Evolutionary conservation across 768 basidiomycete genomes (phyloP).

Genomic region (Leccinum imitatum): DNA sequence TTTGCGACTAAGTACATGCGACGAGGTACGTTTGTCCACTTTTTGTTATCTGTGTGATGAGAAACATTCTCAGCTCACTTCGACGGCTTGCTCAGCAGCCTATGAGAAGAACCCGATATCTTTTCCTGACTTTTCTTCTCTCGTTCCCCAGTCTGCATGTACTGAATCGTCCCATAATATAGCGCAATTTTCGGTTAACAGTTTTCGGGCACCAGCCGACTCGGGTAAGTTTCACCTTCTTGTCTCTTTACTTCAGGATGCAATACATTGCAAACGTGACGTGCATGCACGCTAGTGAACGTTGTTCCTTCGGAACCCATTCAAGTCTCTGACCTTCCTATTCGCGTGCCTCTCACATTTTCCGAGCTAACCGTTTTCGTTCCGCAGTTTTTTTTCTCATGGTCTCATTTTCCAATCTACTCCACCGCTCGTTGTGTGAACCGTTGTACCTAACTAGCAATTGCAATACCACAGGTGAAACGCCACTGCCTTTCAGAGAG

Average conservation of each 20-base stretch:
- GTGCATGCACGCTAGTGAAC: constrained; percentile 57
- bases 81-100: constrained; percentile 46
- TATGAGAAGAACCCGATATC: constrained; percentile 53
- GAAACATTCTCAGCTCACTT: constrained; percentile 60
- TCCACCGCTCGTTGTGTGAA: constrained; percentile 5
- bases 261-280: constrained; percentile 50
- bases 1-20: not conserved
- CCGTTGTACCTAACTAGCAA: constrained; percentile 18
- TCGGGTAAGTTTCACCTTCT: constrained; percentile 16
- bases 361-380: constrained; percentile 18
- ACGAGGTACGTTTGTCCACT: constrained; percentile 6
- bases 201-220: not conserved
- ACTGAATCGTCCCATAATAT: constrained; percentile 4
- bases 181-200: not conserved
- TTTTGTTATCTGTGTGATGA: constrained; percentile 27
- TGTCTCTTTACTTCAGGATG: constrained; percentile 38
- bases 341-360: not conserved
- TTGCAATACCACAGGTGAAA: constrained; percentile 1
- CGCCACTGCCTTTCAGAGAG: not conserved
- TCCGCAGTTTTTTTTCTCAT: not conserved
- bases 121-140: constrained; percentile 35
- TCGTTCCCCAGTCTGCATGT: not conserved
- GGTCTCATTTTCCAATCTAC: not conserved
- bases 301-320: constrained; percentile 71
- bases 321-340: constrained; percentile 69